A percentile compares a stretch with the other conserved stretches of the same genome.
These are phyloP conservation scores for Beauveria asiatica DNA, from an alignment of 2,329 filamentous ascomycete species.

Conservation along the genomic window DNA sequence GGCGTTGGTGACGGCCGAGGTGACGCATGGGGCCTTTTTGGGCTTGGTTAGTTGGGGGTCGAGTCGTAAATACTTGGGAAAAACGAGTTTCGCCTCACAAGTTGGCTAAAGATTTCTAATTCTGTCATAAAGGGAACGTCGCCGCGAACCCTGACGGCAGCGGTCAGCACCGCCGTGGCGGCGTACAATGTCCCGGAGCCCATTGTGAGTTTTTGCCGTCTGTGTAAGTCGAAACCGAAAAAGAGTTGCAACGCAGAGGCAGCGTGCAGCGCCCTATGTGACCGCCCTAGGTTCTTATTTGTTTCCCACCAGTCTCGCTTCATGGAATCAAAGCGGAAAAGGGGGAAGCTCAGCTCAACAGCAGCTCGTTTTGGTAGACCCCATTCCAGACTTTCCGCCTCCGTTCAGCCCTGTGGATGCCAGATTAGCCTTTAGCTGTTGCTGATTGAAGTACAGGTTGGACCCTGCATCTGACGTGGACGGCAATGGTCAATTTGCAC, in stretches of 20 bases:
- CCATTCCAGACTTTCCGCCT: no score
- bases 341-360: no score
- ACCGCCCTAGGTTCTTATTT: neutral
- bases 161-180: neutral
- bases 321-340: no score
- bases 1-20: constrained; percentile 30
- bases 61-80: neutral
- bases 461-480: no score
- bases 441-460: no score
- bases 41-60: neutral
- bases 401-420: no score
- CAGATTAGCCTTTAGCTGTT: no score
- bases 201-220: neutral
- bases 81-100: constrained; percentile 18
- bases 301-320: neutral
- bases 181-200: neutral
- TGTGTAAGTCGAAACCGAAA: neutral
- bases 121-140: constrained; percentile 29
- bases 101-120: constrained; percentile 25
- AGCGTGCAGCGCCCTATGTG: neutral
- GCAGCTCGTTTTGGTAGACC: no score
- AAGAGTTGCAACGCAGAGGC: neutral
- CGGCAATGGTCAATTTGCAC: no score
- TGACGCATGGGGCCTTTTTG: constrained; percentile 37
- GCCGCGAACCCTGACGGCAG: neutral